Evolutionary conservation across 1,139 yeast genomes (phyloP), one percentile per base, ranked within the genome.

Genomic region (Diutina ranongensis): DNA sequence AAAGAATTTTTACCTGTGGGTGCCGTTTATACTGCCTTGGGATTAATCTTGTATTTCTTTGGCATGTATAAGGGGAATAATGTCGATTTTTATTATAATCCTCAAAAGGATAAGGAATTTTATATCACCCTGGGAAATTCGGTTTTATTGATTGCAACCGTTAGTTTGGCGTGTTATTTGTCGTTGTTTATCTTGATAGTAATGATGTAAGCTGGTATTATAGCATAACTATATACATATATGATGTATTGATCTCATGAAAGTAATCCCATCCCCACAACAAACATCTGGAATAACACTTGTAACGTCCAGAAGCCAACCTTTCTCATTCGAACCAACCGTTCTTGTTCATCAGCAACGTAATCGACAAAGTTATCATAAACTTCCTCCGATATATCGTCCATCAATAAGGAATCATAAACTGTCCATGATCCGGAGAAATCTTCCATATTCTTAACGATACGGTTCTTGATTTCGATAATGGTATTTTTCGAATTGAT

Each of bases 391-490:
- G 94, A 83, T 47, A 94, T 72, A 57, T 89, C 97, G 57, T 85
- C 94, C 95, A 92, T 87, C 49, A 92, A 68, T 48, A 83, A 70
- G 33, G 94, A 83, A 59, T 92, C 98, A 61, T 88, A 92, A 4
- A 88, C 72, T 1, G 98, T 92, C 98, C 98, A 92, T 4, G 95
- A 78, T 0, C 98, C 98, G 55, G 85, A 88, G 58, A 92, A 92
- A 57, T 92, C 97, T 34, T 70, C 68, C 27, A 87, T 64, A 46
- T 78, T 74, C 59, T 92, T 92, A 44, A 83, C 83, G n/a, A 92
- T 78, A 4, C 89, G 76, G 57, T 95, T 87, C 52, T 80, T 74
- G 50, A 92, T 80, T 45, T 95, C 97, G 51, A 92, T 89, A 54
- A 83, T 84, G 0, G 97, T 87, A 56, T 85, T 83, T 51, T 84